Evolutionary conservation across 345 rosid species (phyloP), one percentile per base, ranked within the genome.

Genomic region (Schrenkiella parvula): DNA sequence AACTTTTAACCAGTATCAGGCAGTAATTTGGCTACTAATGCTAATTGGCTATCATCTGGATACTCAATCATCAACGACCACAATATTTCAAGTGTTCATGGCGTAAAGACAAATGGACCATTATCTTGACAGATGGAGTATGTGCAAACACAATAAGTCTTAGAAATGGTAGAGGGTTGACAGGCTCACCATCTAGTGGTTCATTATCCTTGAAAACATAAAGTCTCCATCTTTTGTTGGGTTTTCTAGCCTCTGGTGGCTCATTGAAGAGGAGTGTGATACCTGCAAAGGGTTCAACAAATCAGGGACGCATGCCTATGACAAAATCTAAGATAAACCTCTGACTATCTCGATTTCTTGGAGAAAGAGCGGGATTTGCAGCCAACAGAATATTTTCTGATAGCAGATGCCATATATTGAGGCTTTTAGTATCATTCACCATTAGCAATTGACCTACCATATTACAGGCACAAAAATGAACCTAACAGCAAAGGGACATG

Each of bases 161-260:
- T 4, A 52, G 2, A 3, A 60, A 35, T 12, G 44, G 51, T 55
- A 53, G 61, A 28, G 50, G 35, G 21, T 32, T 64, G 8, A 26
- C 68, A 52, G 61, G 64, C 78, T 62, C 71, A 88, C 97, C 99
- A 79, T 88, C 86, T 42, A 95, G 75, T 77, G 84, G 88, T 78
- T 93, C 97, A 37, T 90, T 92, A 35, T 74, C 91, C 84, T 93
- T 93, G 80, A 93, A 88, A 51, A 89, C 95, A 84, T 91, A 91
- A 4, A 93, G 89, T 64, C 96, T 82, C 98, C 98, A 93, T 87
- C 97, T 83, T 60, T 86, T 28, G 34, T 72, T 69, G 67, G 99
- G 98, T 85, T 87, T 88, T 32, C 89, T 86, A 73, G 91, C 96
- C 70, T 95, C 98, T 9, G 98, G 90, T 17, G 98, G 98, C 87